These are phyloP conservation scores for Pseudopithomyces maydicus DNA, from an alignment of 2,329 filamentous ascomycete species.

Conservation along the genomic window DNA sequence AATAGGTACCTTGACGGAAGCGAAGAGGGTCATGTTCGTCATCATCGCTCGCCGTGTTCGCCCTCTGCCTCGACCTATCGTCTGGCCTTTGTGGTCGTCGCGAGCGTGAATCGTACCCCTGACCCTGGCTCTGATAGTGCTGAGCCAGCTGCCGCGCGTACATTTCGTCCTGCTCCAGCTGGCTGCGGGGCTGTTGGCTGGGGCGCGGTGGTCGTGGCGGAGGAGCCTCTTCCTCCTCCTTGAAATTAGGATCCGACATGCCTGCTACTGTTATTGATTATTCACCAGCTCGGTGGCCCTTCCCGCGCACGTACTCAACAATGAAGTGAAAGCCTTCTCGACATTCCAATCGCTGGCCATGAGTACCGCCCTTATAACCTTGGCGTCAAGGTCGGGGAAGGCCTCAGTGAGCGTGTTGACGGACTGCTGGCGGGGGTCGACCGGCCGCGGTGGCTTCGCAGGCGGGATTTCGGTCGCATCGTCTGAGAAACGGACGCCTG, in stretches of 20 bases:
- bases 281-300: neutral
- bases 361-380: constrained; percentile 86
- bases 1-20: constrained; percentile 46
- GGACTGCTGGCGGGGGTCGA: constrained; percentile 82
- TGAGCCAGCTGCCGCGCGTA: constrained; percentile 93
- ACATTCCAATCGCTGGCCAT: constrained; percentile 84
- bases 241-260: constrained; percentile 61
- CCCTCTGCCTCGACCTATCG: constrained; percentile 54
- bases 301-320: constrained; percentile 67
- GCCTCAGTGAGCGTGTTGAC: constrained; percentile 90
- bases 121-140: constrained; percentile 69
- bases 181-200: constrained; percentile 63
- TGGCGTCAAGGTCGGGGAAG: constrained; percentile 80
- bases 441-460: constrained; percentile 79
- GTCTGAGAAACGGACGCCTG: constrained; percentile 54
- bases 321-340: constrained; percentile 93
- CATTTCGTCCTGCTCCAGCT: constrained; percentile 87
- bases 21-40: neutral
- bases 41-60: constrained; percentile 70
- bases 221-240: constrained; percentile 59
- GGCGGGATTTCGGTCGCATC: constrained; percentile 63
- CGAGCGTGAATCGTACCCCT: constrained; percentile 42
- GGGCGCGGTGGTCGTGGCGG: constrained; percentile 83
- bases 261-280: constrained; percentile 37
- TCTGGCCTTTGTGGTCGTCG: constrained; percentile 44